Evolutionary conservation across 345 rosid genomes (phyloP).

Genomic region (Arabis alpina): DNA sequence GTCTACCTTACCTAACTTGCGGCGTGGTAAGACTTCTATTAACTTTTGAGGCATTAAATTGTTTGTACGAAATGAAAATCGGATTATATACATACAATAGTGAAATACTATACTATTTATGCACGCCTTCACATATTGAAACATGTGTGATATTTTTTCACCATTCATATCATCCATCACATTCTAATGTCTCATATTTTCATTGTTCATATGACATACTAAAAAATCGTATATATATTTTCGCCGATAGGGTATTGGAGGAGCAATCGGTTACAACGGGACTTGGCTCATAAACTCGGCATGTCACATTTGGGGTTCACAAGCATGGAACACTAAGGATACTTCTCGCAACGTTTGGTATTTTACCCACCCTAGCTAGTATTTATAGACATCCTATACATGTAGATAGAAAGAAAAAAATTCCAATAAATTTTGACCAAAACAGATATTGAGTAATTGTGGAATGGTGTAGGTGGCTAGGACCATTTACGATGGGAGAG

Average conservation of each 20-base stretch:
- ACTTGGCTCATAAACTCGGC: constrained; percentile 88
- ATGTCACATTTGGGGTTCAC: constrained; percentile 88
- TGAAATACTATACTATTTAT: not conserved
- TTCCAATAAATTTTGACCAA: not conserved
- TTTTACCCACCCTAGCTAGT: not conserved
- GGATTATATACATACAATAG: not conserved
- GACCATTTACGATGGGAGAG: constrained; percentile 78
- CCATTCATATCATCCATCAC: too few species aligned
- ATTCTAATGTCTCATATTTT: too few species aligned
- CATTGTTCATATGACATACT: too few species aligned
- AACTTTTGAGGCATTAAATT: too few species aligned
- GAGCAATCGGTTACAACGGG: constrained; percentile 61
- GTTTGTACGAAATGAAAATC: too few species aligned
- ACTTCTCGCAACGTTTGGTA: constrained; percentile 86
- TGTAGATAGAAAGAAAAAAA: too few species aligned
- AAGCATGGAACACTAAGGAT: constrained; percentile 81
- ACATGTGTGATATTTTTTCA: too few species aligned
- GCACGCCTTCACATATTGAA: too few species aligned
- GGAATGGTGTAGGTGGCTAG: constrained; percentile 69
- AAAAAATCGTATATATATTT: too few species aligned
- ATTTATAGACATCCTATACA: not conserved
- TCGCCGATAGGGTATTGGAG: constrained; percentile 62
- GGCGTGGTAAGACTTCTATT: constrained; percentile 66
- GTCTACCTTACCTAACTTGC: constrained; percentile 79
- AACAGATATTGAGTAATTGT: not conserved